Evolutionary conservation across 306 rosid species (phyloP), one percentile per base, ranked within the genome.

Genomic region (Neltuma alba): DNA sequence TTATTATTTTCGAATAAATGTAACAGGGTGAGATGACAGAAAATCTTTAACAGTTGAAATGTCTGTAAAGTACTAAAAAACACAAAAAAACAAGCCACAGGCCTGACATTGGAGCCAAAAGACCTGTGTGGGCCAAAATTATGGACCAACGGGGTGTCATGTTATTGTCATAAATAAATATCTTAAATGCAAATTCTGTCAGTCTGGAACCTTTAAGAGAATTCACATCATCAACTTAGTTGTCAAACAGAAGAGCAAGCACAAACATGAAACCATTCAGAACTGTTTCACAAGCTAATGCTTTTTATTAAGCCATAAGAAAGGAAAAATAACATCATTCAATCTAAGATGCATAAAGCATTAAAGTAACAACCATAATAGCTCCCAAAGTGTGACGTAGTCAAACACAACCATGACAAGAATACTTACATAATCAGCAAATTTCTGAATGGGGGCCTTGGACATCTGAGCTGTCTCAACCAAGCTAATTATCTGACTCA

Each of bases 391-490:
- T 50, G 63, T 25, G 50, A 71, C 9, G 21, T 20, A 60, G 38
- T 83, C 30, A 66, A 60, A 42, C 80, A 23, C 47, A 76, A 62
- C 79, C 72, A 82, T 1, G 21, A 70, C 77, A 47, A 65, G 30
- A 77, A 76, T 73, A 85, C 98, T 91, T 86, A 93, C 98, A 83
- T 86, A 93, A 76, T 93, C 98, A 41, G 98, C 98, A 89, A 93
- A 93, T 86, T 93, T 93, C 90, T 93, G 98, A 75, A 93, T 93
- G 48, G 98, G 98, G 40, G 98, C 98, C 85, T 93, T 93, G 63
- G 97, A 91, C 98, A 93, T 93, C 81, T 93, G 98, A 20, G 98
- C 98, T 18, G 92, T 89, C 94, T 93, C 98, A 75, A 93, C 98
- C 88, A 93, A 86, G 85, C 89, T 91, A 82, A 93, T 93, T 75